phyloP scores from a whole-genome alignment of 163 green algal genomes.

The Prototheca stagnorum region DNA sequence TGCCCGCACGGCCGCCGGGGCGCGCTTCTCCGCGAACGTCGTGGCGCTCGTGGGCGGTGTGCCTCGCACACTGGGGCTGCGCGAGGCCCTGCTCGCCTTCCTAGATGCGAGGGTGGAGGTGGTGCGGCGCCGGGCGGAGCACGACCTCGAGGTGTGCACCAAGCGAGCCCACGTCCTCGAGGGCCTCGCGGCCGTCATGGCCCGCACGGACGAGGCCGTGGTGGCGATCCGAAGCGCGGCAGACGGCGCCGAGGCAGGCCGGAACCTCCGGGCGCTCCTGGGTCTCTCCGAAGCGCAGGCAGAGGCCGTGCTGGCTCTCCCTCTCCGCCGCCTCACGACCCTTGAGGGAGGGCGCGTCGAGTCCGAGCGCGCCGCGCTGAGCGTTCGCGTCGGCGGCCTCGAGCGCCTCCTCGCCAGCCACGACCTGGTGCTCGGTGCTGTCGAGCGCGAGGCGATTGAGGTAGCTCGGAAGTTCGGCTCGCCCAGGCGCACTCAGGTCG shows the following conservation, averaged over 20 bases:
- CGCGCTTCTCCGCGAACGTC: slow-evolving; percentile 51
- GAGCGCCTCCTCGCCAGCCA: slow-evolving; percentile 29
- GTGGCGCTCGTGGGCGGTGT: slow-evolving; percentile 53
- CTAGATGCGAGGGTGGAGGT: slow-evolving; percentile 66
- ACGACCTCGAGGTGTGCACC: slow-evolving; percentile 29
- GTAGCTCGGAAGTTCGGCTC: slow-evolving; percentile 35
- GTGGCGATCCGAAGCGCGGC: slow-evolving; percentile 38
- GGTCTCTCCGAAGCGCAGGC: slow-evolving; percentile 47
- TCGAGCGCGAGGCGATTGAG: slow-evolving; percentile 47
- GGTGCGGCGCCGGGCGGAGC: slow-evolving; percentile 29
- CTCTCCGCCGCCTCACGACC: slow-evolving; percentile 65
- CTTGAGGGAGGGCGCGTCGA: slow-evolving; percentile 57
- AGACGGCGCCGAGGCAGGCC: slow-evolving; percentile 32
- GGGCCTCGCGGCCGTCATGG: slow-evolving; percentile 43
- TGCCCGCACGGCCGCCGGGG: slow-evolving; percentile 49
- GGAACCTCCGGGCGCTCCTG: slow-evolving; percentile 13
- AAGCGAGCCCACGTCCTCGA: slow-evolving; percentile 54
- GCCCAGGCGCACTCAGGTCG: slow-evolving; percentile 32
- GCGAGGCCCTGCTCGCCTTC: slow-evolving; percentile 56
- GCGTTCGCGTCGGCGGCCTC: slow-evolving; percentile 19
- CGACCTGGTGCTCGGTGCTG: slow-evolving; percentile 30
- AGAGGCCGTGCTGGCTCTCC: slow-evolving; percentile 66
- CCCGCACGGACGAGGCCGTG: slow-evolving; percentile 36
- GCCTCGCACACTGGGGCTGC: slow-evolving; percentile 51
- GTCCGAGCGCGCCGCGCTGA: slow-evolving; percentile 44